Evolutionary conservation across 2,329 filamentous ascomycete genomes (phyloP).

Genomic region (Rosellinia necatrix): DNA sequence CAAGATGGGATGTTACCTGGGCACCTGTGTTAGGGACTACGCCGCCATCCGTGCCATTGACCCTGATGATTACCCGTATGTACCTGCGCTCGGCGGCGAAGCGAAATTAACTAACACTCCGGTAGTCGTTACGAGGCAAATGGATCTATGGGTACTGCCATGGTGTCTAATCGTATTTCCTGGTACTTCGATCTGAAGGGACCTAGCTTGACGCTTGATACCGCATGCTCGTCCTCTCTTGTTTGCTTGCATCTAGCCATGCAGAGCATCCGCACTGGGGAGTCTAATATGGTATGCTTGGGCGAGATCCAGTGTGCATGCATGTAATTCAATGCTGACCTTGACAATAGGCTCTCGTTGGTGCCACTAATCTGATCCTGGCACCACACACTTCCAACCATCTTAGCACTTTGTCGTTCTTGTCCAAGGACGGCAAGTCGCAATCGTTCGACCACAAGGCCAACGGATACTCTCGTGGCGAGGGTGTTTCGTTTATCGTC

Average conservation of each 20-base stretch:
- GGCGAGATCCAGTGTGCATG: neutral
- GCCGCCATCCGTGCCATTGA: slow-evolving; percentile 37
- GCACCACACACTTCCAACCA: slow-evolving; percentile 40
- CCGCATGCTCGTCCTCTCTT: slow-evolving; percentile 48
- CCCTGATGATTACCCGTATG: slow-evolving; percentile 42
- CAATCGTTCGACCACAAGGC: slow-evolving; percentile 39
- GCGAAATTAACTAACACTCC: slow-evolving; percentile 3
- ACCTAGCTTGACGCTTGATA: slow-evolving; percentile 48
- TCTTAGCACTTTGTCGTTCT: slow-evolving; percentile 37
- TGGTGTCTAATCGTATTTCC: slow-evolving; percentile 45
- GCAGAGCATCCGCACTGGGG: slow-evolving; percentile 44
- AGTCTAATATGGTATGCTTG: slow-evolving; percentile 37
- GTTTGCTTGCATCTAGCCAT: slow-evolving; percentile 46
- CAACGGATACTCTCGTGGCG: slow-evolving; percentile 49
- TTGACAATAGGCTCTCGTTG: slow-evolving; percentile 32
- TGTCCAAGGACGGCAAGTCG: slow-evolving; percentile 36
- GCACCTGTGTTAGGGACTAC: slow-evolving; percentile 39
- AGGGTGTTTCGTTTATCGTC: slow-evolving; percentile 52
- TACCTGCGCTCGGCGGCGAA: neutral
- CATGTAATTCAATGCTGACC: slow-evolving; percentile 10
- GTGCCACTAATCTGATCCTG: slow-evolving; percentile 38
- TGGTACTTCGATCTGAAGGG: slow-evolving; percentile 47
- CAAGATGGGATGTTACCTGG: slow-evolving; percentile 41
- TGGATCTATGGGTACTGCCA: slow-evolving; percentile 39
- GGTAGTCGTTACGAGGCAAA: slow-evolving; percentile 36